phyloP scores from a whole-genome alignment of 1,284 basidiomycete genomes.

The Ceratobasidium sp. region DNA sequence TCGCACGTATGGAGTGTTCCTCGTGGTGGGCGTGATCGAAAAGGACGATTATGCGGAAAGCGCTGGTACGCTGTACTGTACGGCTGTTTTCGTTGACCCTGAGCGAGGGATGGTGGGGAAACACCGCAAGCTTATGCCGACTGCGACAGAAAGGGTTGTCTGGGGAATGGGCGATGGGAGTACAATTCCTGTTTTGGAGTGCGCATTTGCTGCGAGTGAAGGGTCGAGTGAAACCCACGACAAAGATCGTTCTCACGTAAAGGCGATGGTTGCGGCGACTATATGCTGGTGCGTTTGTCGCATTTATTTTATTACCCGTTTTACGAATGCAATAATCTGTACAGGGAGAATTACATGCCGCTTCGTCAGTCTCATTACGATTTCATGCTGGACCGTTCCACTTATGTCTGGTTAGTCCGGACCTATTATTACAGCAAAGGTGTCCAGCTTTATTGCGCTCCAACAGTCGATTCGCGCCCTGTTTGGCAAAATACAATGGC shows the following conservation, averaged over 20 bases:
- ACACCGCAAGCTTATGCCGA: constrained; percentile 77
- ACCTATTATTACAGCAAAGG: constrained; percentile 67
- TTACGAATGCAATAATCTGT: constrained; percentile 15
- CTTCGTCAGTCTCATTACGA: constrained; percentile 52
- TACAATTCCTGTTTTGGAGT: constrained; percentile 58
- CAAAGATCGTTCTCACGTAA: constrained; percentile 47
- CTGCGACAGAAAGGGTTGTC: constrained; percentile 69
- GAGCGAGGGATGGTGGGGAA: constrained; percentile 64
- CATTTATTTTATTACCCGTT: background rate
- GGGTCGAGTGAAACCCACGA: constrained; percentile 46
- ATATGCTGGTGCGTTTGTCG: constrained; percentile 67
- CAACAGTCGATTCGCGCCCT: constrained; percentile 71
- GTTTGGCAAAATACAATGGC: constrained; percentile 71
- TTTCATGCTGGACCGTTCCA: constrained; percentile 45
- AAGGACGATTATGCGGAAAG: constrained; percentile 55
- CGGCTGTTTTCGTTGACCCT: constrained; percentile 69
- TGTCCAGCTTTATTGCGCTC: constrained; percentile 70
- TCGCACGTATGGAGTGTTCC: constrained; percentile 60
- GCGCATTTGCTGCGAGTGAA: constrained; percentile 48
- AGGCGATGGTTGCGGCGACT: constrained; percentile 64
- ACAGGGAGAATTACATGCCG: constrained; percentile 80
- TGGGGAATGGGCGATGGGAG: constrained; percentile 70
- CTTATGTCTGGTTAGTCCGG: constrained; percentile 55
- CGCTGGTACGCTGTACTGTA: constrained; percentile 73
- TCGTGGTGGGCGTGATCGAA: constrained; percentile 75